phyloP scores from a whole-genome alignment of 768 basidiomycete species.

The Stropharia rugosoannulata region DNA sequence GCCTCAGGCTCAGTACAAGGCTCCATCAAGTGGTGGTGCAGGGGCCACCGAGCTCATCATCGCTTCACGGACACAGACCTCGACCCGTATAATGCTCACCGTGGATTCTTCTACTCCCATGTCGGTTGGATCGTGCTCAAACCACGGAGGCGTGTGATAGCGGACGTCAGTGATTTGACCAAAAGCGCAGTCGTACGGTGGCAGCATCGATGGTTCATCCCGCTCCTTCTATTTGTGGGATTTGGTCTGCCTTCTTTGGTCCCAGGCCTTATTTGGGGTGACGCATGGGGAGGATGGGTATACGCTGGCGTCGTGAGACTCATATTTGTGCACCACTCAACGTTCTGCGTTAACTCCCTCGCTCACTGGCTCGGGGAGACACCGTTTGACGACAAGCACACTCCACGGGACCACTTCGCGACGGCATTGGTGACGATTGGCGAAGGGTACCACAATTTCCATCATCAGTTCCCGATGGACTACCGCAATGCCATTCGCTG shows the following conservation, averaged over 20 bases:
- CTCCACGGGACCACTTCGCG: conserved; percentile 84
- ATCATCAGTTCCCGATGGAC: conserved; percentile 96
- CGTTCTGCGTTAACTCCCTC: conserved; percentile 95
- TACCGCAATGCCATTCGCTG: conserved; percentile 95
- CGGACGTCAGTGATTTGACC: conserved; percentile 84
- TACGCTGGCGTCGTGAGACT: conserved; percentile 81
- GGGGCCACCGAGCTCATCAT: conserved; percentile 97
- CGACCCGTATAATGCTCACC: conserved; percentile 93
- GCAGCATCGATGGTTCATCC: conserved; percentile 83
- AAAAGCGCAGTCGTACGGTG: conserved; percentile 79
- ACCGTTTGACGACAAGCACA: conserved; percentile 94
- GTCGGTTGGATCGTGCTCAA: conserved; percentile 94
- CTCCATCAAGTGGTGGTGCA: conserved; percentile 98
- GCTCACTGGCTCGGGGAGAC: conserved; percentile 95
- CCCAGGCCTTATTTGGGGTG: conserved; percentile 81
- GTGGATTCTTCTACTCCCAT: conserved; percentile 85
- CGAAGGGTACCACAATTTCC: conserved; percentile 98
- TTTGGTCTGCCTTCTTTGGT: conserved; percentile 74
- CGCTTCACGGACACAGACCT: conserved; percentile 96
- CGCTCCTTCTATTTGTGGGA: conserved; percentile 67
- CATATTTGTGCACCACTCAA: conserved; percentile 90
- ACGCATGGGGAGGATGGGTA: conserved; percentile 82
- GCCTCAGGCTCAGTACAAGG: conserved; percentile 95
- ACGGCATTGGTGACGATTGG: conserved; percentile 91
- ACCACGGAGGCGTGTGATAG: conserved; percentile 88